Evolutionary conservation across 139 green algal species (phyloP).

Genomic region (Micromonas commoda): DNA sequence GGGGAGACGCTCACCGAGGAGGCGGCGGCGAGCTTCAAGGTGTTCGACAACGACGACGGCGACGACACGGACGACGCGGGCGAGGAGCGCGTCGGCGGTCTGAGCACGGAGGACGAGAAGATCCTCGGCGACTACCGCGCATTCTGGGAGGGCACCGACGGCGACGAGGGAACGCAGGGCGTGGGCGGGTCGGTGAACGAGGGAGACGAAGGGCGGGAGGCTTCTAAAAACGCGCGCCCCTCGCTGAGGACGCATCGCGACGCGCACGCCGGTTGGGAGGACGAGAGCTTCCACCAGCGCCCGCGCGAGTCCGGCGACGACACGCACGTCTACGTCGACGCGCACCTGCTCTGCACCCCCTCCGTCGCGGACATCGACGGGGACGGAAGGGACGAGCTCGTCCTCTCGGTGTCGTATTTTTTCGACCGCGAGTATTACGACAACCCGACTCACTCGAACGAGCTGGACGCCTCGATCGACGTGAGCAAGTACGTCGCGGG

Average conservation of each 20-base stretch:
- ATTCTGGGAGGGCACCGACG: neutral
- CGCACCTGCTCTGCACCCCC: constrained; percentile 82
- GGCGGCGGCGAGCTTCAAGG: constrained; percentile 52
- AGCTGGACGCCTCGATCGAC: constrained; percentile 52
- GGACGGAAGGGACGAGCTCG: constrained; percentile 83
- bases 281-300: constrained; percentile 1
- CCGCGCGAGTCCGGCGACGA: neutral
- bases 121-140: constrained; percentile 11
- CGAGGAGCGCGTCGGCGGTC: neutral
- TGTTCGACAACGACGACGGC: constrained; percentile 32
- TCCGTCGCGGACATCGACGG: constrained; percentile 86
- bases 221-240: neutral
- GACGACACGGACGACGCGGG: neutral
- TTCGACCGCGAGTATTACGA: constrained; percentile 85
- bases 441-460: constrained; percentile 41
- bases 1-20: constrained; percentile 46
- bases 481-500: constrained; percentile 65
- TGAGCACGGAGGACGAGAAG: no score
- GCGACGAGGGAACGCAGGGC: neutral
- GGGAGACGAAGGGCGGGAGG: neutral
- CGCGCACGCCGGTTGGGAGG: neutral
- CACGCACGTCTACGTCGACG: constrained; percentile 65
- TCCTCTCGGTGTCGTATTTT: constrained; percentile 83
- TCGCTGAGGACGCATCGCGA: neutral
- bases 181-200: neutral